Conservation (phyloP, 2,329 filamentous ascomycete species). For the Didymella segeticola region DNA sequence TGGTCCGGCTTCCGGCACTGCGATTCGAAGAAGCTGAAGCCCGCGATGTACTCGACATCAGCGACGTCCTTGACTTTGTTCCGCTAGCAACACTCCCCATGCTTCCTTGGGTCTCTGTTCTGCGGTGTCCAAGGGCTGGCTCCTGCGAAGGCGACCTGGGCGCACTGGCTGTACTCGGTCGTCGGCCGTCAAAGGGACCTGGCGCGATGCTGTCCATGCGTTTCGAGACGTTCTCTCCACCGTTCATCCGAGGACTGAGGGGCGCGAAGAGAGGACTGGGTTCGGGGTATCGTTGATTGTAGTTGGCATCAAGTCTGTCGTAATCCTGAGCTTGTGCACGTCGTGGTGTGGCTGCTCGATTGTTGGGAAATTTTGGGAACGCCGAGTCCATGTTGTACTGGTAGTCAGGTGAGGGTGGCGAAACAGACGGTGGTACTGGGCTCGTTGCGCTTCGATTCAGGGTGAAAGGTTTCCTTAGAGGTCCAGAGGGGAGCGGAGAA, state of each 20-base stretch:
- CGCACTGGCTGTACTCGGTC: slow-evolving; percentile 47
- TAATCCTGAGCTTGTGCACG: slow-evolving; percentile 29
- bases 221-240: slow-evolving; percentile 59
- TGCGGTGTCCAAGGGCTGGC: slow-evolving; percentile 42
- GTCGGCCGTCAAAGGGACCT: slow-evolving; percentile 65
- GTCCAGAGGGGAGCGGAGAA: slow-evolving; percentile 32
- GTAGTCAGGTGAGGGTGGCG: slow-evolving; percentile 42
- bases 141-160: slow-evolving; percentile 27
- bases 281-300: slow-evolving; percentile 40
- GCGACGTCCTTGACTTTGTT: slow-evolving; percentile 35
- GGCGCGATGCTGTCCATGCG: slow-evolving; percentile 71
- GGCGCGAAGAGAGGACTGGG: slow-evolving; percentile 53
- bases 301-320: slow-evolving; percentile 34
- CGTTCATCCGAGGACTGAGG: slow-evolving; percentile 56
- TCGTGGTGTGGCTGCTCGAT: slow-evolving; percentile 34
- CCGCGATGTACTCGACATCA: slow-evolving; percentile 40
- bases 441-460: slow-evolving; percentile 47
- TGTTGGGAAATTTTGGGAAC: slow-evolving; percentile 61
- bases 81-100: slow-evolving; percentile 36
- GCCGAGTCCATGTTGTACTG: slow-evolving; percentile 56
- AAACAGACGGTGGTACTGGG: slow-evolving; percentile 42
- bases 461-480: slow-evolving; percentile 35
- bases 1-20: slow-evolving; percentile 30
- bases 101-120: slow-evolving; percentile 47
- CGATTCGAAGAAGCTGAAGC: slow-evolving; percentile 41